Conservation (phyloP, 805 yeast species). For the Yamadazyma sp. region DNA sequence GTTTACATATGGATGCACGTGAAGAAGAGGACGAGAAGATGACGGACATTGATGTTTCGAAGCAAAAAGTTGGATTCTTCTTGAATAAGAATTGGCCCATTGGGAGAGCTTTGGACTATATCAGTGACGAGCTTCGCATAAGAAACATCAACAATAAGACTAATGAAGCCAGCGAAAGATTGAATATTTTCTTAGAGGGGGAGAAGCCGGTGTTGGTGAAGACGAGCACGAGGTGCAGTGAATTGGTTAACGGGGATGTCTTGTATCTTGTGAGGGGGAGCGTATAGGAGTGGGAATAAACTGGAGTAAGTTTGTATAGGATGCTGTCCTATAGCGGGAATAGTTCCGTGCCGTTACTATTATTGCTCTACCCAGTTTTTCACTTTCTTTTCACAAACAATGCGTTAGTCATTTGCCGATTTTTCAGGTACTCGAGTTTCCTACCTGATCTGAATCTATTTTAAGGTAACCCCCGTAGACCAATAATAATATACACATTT, state of each 20-base stretch:
- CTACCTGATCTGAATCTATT: too few relatives aligned
- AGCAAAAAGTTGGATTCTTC: constrained; percentile 37
- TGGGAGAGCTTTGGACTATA: constrained; percentile 56
- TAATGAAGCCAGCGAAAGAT: constrained; percentile 38
- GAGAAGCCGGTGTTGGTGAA: constrained; percentile 31
- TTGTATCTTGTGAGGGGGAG: constrained; percentile 55
- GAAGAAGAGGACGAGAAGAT: constrained; percentile 27
- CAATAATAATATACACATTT: too few relatives aligned
- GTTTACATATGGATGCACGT: constrained; percentile 33
- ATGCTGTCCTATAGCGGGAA: too few relatives aligned
- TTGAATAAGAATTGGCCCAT: constrained; percentile 59
- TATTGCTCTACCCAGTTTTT: not conserved
- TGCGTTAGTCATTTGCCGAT: too few relatives aligned
- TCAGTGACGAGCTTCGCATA: constrained; percentile 48
- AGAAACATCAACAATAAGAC: constrained; percentile 51
- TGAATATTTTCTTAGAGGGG: constrained; percentile 44
- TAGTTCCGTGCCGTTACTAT: too few relatives aligned
- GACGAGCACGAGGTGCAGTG: constrained; percentile 36
- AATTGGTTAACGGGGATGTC: constrained; percentile 48
- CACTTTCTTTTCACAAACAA: not conserved
- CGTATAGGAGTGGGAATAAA: constrained; percentile 1
- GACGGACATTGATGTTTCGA: constrained; percentile 24
- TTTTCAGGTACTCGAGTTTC: too few relatives aligned
- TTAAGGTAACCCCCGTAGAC: too few relatives aligned
- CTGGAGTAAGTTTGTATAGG: too few relatives aligned